Conservation (phyloP, 371 early-diverging fungal species). For the Basidiobolus meristosporus region DNA sequence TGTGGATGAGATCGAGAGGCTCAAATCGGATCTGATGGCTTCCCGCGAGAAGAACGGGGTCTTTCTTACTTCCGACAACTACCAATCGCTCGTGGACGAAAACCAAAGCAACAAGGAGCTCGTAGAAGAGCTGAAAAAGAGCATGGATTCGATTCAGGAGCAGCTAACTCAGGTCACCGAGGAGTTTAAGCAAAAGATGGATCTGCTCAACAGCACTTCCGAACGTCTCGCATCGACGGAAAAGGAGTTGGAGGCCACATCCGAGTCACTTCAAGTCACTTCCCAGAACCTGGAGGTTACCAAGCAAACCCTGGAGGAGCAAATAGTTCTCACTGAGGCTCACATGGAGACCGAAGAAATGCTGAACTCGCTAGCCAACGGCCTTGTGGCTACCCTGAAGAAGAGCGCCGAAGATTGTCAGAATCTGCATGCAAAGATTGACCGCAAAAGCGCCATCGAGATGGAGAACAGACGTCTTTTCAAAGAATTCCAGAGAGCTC, state of each 20-base stretch:
- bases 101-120: slow-evolving; percentile 26
- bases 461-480: neutral
- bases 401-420: neutral
- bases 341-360: slow-evolving; percentile 21
- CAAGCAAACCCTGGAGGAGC: slow-evolving; percentile 10
- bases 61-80: slow-evolving; percentile 38
- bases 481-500: neutral
- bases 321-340: slow-evolving; percentile 15
- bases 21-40: slow-evolving; percentile 19
- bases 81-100: slow-evolving; percentile 26
- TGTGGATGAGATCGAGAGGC: slow-evolving; percentile 15
- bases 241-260: slow-evolving; percentile 12
- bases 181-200: slow-evolving; percentile 17
- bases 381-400: slow-evolving; percentile 4
- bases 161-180: slow-evolving; percentile 14
- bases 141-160: slow-evolving; percentile 14
- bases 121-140: slow-evolving; percentile 25
- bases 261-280: slow-evolving; percentile 9
- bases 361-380: slow-evolving; percentile 17
- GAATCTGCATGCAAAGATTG: slow-evolving; percentile 1
- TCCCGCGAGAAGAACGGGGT: slow-evolving; percentile 54
- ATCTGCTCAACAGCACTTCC: slow-evolving; percentile 14
- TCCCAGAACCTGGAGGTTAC: slow-evolving; percentile 11
- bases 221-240: slow-evolving; percentile 12
- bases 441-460: neutral